Evolutionary conservation across 1,139 yeast genomes (phyloP), one percentile per base, ranked within the genome.

Genomic region (Magnusiomyces magnusii): DNA sequence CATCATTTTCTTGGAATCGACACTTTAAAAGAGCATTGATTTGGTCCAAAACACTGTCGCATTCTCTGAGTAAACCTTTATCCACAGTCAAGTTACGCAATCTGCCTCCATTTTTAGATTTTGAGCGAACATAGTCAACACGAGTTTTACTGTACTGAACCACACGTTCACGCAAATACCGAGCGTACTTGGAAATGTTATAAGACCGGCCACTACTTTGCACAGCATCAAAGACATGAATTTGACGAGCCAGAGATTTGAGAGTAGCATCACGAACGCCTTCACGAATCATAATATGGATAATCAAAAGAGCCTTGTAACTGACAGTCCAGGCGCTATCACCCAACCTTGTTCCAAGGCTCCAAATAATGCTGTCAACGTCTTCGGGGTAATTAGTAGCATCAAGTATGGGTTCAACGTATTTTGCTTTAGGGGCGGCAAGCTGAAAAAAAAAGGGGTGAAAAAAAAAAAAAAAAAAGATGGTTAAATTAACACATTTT

Each of bases 381-480:
- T 86, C 85, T 42, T 81, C 85, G 41, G 75, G 73, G 36, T 76
- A 75, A 19, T 81, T 73, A 0, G 97, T 89, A 2, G 95, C 86
- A 77, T 87, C 80, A 55, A 93, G 79, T 59, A 93, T 88, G 1
- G 98, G 98, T 73, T 91, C 97, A 59, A 92, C 86, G 70, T 93
- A 95, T 71, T 95, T 93, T 52, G 95, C 87, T 75, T 93, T 93
- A n/a, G 99, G 99, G 31, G 98, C 97, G n/a, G 99, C 98, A 75
- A 91, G 83, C 80, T 84, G 19, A 15, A 39, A 15, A 9, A 76
- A 58, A 77, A 75, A 64, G 77, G 77, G 61, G 81, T 25, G 5
- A 31, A 41, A 27, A 28, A 75, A 64, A 77, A 77, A 61, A 81
- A 27, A 9, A 31, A 41, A 27, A 28, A 34, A 21, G 15, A 47